phyloP scores from a whole-genome alignment of 176 grass and related monocot species.

The Phoenix dactylifera region DNA sequence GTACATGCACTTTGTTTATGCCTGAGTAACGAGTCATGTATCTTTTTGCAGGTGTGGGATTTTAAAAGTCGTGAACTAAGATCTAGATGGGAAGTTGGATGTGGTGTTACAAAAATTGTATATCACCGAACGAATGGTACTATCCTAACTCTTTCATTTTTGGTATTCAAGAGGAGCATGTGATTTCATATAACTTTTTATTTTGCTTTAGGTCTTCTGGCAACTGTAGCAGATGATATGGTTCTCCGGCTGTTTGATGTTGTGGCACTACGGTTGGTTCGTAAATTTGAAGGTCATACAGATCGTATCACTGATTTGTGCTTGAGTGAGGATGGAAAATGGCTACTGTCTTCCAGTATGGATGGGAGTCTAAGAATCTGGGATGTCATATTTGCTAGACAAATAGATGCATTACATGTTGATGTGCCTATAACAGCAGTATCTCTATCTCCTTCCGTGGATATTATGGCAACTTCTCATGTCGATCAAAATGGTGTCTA shows the following conservation, averaged over 20 bases:
- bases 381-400: constrained; percentile 88
- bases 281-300: constrained; percentile 79
- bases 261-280: constrained; percentile 59
- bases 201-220: constrained; percentile 70
- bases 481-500: constrained; percentile 97
- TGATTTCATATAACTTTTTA: constrained; percentile 18
- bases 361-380: constrained; percentile 95
- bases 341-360: constrained; percentile 88
- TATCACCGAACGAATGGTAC: constrained; percentile 91
- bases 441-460: constrained; percentile 84
- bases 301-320: constrained; percentile 84
- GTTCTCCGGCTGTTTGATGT: constrained; percentile 68
- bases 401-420: constrained; percentile 86
- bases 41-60: constrained; percentile 59
- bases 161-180: constrained; percentile 15
- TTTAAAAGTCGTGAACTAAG: constrained; percentile 68
- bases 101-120: constrained; percentile 69
- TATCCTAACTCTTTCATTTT: constrained; percentile 15
- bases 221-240: constrained; percentile 73
- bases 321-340: constrained; percentile 97
- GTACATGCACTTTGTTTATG: no score
- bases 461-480: constrained; percentile 87
- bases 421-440: constrained; percentile 76
- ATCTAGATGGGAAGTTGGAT: constrained; percentile 62
- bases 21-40: neutral